These are phyloP conservation scores for Paramecium biaurelia DNA, from an alignment of 73 alveolate genomes.

Conservation along the genomic window DNA sequence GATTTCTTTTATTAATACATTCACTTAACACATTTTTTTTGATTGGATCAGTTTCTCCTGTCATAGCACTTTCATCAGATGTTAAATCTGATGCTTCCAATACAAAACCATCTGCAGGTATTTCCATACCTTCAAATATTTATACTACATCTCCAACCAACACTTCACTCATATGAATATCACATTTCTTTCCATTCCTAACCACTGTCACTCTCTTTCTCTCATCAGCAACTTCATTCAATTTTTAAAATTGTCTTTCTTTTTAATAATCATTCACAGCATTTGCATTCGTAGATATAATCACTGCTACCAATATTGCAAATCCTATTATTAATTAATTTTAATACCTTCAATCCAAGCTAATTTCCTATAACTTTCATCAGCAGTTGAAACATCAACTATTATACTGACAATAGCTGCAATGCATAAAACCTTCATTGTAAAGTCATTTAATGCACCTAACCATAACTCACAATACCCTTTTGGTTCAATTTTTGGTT, in stretches of 20 bases:
- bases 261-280: constrained; percentile 30
- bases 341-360: constrained; percentile 94
- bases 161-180: constrained; percentile 75
- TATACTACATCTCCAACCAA: constrained; percentile 88
- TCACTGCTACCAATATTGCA: constrained; percentile 47
- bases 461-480: constrained; percentile 65
- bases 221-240: constrained; percentile 58
- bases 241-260: constrained; percentile 48
- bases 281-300: constrained; percentile 11
- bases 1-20: constrained; percentile 9
- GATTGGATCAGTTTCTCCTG: constrained; percentile 89
- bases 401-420: constrained; percentile 77
- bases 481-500: constrained; percentile 62
- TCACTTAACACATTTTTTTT: constrained; percentile 58
- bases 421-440: constrained; percentile 73
- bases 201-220: constrained; percentile 75
- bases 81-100: constrained; percentile 82
- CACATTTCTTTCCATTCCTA: constrained; percentile 74
- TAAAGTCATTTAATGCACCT: constrained; percentile 81
- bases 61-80: constrained; percentile 92
- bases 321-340: constrained; percentile 42
- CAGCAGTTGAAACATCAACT: constrained; percentile 74
- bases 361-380: constrained; percentile 65
- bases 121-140: constrained; percentile 82
- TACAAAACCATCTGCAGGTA: constrained; percentile 89